A percentile compares a stretch with the other conserved stretches of the same genome.
Conservation (phyloP, 1,284 basidiomycete species). For the Tilletia setariae region DNA sequence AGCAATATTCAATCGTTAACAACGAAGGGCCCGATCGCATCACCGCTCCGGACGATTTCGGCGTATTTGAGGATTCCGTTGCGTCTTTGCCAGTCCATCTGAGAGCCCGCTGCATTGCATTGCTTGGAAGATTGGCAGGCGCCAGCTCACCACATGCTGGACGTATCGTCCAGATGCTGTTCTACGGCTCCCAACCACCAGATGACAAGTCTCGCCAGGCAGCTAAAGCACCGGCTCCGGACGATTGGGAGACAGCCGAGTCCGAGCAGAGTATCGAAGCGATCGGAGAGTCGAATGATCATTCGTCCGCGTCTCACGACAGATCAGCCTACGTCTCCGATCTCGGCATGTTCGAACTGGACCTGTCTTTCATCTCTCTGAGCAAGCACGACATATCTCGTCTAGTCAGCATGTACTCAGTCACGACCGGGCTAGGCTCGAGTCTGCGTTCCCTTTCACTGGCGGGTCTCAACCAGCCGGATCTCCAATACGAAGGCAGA, state of each 20-base stretch:
- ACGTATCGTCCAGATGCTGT: background rate
- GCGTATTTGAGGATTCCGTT: background rate
- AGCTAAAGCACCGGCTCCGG: background rate
- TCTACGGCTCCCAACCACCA: background rate
- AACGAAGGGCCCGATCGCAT: background rate
- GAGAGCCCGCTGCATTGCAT: background rate
- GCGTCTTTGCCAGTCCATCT: background rate
- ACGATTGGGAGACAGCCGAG: conserved; percentile 8
- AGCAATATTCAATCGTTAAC: background rate
- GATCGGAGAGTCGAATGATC: too few species aligned
- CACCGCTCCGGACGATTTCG: background rate
- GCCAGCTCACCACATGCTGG: background rate
- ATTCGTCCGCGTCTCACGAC: too few species aligned
- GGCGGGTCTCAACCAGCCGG: conserved; percentile 8
- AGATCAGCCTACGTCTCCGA: background rate
- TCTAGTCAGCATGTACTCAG: background rate
- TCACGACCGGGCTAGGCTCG: background rate
- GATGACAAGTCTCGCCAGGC: background rate
- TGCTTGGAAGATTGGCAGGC: conserved; percentile 4
- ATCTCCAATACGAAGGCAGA: background rate
- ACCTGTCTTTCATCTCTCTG: background rate
- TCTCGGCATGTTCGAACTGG: background rate
- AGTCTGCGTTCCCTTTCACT: background rate
- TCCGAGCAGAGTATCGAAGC: background rate
- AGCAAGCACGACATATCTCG: background rate